Percentiles rank a stretch among this genome's conserved stretches.
Conservation (phyloP, 768 basidiomycete genomes). For the Sporobolomyces phaffii region DNA sequence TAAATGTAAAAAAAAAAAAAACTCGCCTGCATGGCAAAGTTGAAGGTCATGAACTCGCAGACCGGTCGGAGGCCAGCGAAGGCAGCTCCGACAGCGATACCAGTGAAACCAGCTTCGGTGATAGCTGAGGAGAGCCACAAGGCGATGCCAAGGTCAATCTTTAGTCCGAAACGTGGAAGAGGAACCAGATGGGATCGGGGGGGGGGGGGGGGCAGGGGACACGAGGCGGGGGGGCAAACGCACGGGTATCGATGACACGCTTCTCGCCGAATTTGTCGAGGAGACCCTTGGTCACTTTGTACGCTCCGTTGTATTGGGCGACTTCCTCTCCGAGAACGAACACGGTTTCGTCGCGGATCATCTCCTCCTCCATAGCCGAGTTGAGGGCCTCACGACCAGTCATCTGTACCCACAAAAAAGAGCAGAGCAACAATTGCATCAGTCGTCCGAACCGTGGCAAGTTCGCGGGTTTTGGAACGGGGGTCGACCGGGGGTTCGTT, state of each 20-base stretch:
- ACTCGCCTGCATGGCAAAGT: constrained; percentile 87
- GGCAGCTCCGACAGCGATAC: constrained; percentile 89
- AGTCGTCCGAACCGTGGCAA: too few relatives aligned
- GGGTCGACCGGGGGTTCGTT: too few relatives aligned
- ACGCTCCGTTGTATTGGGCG: constrained; percentile 94
- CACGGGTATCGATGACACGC: constrained; percentile 83
- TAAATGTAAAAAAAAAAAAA: not conserved
- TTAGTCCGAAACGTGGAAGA: too few relatives aligned
- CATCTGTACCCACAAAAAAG: constrained; percentile 56
- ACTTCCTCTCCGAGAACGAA: constrained; percentile 97
- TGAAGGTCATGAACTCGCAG: constrained; percentile 99
- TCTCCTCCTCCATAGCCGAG: constrained; percentile 98
- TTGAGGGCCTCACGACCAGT: constrained; percentile 98
- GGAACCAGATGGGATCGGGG: too few relatives aligned
- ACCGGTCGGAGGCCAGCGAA: constrained; percentile 90
- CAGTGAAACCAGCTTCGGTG: constrained; percentile 98
- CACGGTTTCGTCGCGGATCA: constrained; percentile 88
- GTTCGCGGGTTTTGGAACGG: too few relatives aligned
- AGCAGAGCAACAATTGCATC: too few relatives aligned
- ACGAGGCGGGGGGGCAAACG: not conserved
- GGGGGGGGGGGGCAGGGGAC: too few relatives aligned
- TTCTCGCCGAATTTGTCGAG: constrained; percentile 99
- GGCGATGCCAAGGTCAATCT: too few relatives aligned
- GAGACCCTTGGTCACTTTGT: constrained; percentile 97
- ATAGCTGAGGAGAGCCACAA: constrained; percentile 42